Base-by-base conservation (phyloP, 345 rosid species). In the Psidium guajava region DNA sequence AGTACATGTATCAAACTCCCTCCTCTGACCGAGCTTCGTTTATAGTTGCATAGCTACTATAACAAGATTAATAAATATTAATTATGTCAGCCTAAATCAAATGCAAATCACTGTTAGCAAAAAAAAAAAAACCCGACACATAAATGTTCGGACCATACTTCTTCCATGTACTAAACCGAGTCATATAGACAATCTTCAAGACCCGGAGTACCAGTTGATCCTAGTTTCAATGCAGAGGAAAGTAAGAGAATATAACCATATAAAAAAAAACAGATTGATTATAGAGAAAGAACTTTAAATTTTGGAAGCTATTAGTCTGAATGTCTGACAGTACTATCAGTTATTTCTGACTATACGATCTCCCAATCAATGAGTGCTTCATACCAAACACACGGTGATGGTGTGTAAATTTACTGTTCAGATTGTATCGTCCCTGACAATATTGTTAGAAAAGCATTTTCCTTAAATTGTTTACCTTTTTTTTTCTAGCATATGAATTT, bases 91-190 rank as follows among this genome's bases (percentile, higher is more conserved):
- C 36, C 40, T 27, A 59, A 59, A 27, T 27, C 14, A 27, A 27
- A 59, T 59, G 73, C 28, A 1, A 59, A 27, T 1, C 6, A 59
- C 40, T 27, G 20, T 27, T 59, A 59, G 10, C 20, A 27, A 27
- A 59, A 32, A 15, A 27, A 27, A 27, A 59, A 32, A 15, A 27
- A 59, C 8, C 40, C 1, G 1, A 0, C 0, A 6, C 73, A 0
- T 59, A 59, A 28, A 59, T 59, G 16, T 59, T 59, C 18, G 0
- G 9, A 27, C 40, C 40, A 6, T 32, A 1, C 5, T 27, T 27
- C 73, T 59, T 59, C 73, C 73, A 27, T 59, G 73, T 27, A 27
- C 73, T 59, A 27, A 58, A 27, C 0, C 20, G 73, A 59, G 27
- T 27, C 15, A 59, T 59, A 27, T 7, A 59, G 40, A 0, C 73